These are phyloP conservation scores for Pterula multifida DNA, from an alignment of 1,284 basidiomycete genomes.

Conservation along the genomic window DNA sequence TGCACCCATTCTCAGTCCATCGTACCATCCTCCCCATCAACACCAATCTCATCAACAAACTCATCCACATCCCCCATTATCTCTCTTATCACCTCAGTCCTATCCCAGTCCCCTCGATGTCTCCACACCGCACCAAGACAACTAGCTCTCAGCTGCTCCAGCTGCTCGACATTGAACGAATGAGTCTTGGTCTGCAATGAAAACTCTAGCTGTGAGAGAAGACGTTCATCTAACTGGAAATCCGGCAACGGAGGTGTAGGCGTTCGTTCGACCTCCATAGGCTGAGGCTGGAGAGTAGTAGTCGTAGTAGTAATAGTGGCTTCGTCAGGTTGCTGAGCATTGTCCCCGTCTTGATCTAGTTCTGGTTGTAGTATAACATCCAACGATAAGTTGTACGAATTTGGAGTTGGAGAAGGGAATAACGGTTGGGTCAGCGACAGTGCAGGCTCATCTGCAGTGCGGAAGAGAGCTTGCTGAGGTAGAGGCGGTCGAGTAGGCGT, in stretches of 20 bases:
- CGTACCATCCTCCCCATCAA: constrained; percentile 9
- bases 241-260: constrained; percentile 55
- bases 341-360: constrained; percentile 18
- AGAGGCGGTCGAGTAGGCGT: not conserved
- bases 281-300: constrained; percentile 15
- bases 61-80: constrained; percentile 41
- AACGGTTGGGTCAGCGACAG: not conserved
- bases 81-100: constrained; percentile 51
- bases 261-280: constrained; percentile 41
- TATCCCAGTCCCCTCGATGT: constrained; percentile 74
- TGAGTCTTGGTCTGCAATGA: constrained; percentile 41
- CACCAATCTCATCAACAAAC: constrained; percentile 46
- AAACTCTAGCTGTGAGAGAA: constrained; percentile 32
- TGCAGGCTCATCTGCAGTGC: not conserved
- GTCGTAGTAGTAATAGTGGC: constrained; percentile 17
- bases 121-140: constrained; percentile 77
- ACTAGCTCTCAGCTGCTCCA: constrained; percentile 86
- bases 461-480: constrained; percentile 5
- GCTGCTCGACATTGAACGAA: constrained; percentile 69
- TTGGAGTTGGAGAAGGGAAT: not conserved
- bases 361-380: not conserved
- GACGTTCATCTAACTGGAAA: constrained; percentile 43
- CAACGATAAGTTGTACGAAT: not conserved
- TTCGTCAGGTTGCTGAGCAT: constrained; percentile 11
- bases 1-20: not conserved